A percentile compares a stretch with the other conserved stretches of the same genome.
Conservation (phyloP, 208 protist species). For the Strigomonas galati region DNA sequence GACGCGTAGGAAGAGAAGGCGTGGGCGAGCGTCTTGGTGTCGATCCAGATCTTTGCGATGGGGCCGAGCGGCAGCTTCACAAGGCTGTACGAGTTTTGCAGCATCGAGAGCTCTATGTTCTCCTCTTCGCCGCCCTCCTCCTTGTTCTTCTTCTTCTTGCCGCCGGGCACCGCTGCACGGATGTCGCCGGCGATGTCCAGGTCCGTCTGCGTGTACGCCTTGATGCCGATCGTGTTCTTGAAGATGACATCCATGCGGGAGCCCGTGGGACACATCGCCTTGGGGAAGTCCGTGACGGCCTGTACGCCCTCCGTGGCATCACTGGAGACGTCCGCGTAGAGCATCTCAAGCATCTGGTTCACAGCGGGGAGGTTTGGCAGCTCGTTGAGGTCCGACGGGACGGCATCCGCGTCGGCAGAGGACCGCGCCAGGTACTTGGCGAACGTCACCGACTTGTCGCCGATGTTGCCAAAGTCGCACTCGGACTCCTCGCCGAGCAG, state of each 20-base stretch:
- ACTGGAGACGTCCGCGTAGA: slow-evolving; percentile 73
- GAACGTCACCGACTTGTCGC: slow-evolving; percentile 43
- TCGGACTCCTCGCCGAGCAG: slow-evolving; percentile 65
- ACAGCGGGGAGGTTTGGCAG: slow-evolving; percentile 44
- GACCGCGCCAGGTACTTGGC: slow-evolving; percentile 44
- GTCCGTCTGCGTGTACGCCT: slow-evolving; percentile 61
- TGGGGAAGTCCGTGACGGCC: slow-evolving; percentile 68
- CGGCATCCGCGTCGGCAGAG: background rate
- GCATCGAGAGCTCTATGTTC: slow-evolving; percentile 25
- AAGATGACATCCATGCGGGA: slow-evolving; percentile 71
- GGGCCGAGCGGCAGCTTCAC: slow-evolving; percentile 39
- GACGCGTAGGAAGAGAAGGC: slow-evolving; percentile 59
- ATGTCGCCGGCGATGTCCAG: slow-evolving; percentile 10
- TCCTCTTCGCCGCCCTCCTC: slow-evolving; percentile 13
- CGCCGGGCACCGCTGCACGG: background rate
- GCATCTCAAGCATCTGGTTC: slow-evolving; percentile 73
- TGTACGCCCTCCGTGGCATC: slow-evolving; percentile 43
- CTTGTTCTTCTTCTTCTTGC: slow-evolving; percentile 4
- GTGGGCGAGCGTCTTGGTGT: slow-evolving; percentile 64
- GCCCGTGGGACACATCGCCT: slow-evolving; percentile 63
- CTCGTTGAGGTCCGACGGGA: slow-evolving; percentile 23
- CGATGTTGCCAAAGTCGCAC: slow-evolving; percentile 57
- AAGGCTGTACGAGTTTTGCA: slow-evolving; percentile 45
- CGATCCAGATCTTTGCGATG: slow-evolving; percentile 72
- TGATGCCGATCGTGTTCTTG: slow-evolving; percentile 54